Percentiles rank a stretch among this genome's conserved stretches.
These are phyloP conservation scores for Dichotomopilus funicola DNA, from an alignment of 2,329 filamentous ascomycete species.

Conservation along the genomic window DNA sequence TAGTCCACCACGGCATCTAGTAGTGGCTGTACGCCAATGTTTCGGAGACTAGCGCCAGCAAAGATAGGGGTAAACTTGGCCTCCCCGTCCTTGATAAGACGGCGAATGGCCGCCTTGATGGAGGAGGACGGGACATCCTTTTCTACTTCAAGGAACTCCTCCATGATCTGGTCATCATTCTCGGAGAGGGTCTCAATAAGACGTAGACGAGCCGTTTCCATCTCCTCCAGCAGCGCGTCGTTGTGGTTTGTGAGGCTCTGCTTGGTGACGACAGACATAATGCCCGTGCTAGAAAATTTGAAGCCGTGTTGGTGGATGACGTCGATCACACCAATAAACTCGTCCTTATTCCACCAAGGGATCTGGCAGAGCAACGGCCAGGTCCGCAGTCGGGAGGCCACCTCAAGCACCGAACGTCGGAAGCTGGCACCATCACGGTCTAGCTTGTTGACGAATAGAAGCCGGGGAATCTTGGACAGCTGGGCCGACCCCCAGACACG, in stretches of 20 bases:
- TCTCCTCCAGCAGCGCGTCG: slow-evolving; percentile 56
- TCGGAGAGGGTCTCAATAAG: slow-evolving; percentile 82
- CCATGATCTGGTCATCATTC: slow-evolving; percentile 79
- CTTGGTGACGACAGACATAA: slow-evolving; percentile 27
- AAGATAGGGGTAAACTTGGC: slow-evolving; percentile 80
- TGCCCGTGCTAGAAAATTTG: slow-evolving; percentile 53
- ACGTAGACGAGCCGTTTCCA: slow-evolving; percentile 67
- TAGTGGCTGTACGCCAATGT: slow-evolving; percentile 88
- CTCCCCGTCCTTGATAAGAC: slow-evolving; percentile 59
- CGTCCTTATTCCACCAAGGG: slow-evolving; percentile 83
- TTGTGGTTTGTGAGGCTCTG: slow-evolving; percentile 42
- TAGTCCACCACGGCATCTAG: slow-evolving; percentile 85
- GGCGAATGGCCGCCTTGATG: slow-evolving; percentile 68
- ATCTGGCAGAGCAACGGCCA: slow-evolving; percentile 93
- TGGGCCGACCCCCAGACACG: slow-evolving; percentile 91
- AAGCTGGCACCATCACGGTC: slow-evolving; percentile 80
- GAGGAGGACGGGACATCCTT: slow-evolving; percentile 63
- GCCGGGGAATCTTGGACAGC: slow-evolving; percentile 74
- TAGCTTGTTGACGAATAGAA: slow-evolving; percentile 79
- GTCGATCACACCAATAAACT: slow-evolving; percentile 79
- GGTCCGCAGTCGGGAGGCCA: slow-evolving; percentile 69
- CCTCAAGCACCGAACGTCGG: slow-evolving; percentile 75
- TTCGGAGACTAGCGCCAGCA: slow-evolving; percentile 85
- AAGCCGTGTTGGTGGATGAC: slow-evolving; percentile 69
- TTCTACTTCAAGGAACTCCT: slow-evolving; percentile 72